These are phyloP conservation scores for Parmales sp. DNA, from an alignment of 108 stramenopile species.

Conservation along the genomic window DNA sequence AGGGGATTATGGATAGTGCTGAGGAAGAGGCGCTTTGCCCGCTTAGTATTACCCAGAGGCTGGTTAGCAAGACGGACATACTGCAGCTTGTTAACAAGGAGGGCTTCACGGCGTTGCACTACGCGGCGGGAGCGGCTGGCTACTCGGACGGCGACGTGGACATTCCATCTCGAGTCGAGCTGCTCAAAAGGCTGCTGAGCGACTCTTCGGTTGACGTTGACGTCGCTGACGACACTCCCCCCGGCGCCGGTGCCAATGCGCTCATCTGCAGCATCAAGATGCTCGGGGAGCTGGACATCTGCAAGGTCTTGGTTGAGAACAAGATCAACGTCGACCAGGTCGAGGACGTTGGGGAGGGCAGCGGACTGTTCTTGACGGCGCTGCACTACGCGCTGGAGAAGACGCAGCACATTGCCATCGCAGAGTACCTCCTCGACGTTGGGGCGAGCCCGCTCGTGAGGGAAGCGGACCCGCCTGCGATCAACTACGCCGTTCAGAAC, in stretches of 20 bases:
- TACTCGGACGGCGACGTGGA: neutral
- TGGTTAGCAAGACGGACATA: slow-evolving; percentile 2
- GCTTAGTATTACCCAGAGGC: neutral
- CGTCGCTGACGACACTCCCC: neutral
- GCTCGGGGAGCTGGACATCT: neutral
- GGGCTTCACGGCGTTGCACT: slow-evolving; percentile 4
- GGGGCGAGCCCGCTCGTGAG: neutral
- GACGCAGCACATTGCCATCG: neutral
- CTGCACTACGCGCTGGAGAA: neutral
- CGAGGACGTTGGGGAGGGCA: neutral
- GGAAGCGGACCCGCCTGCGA: neutral
- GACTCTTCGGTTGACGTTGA: neutral
- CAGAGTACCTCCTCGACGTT: neutral
- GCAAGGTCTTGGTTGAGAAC: slow-evolving; percentile 1
- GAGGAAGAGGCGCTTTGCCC: slow-evolving; percentile 5
- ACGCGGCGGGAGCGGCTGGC: slow-evolving; percentile 7
- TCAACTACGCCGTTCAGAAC: neutral
- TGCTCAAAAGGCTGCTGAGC: neutral
- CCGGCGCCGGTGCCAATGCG: neutral
- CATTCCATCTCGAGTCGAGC: neutral
- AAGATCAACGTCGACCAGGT: neutral
- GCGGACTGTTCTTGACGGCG: neutral
- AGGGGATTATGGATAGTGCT: neutral
- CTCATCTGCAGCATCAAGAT: neutral
- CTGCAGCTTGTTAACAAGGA: neutral